Base-by-base conservation (phyloP, 164 flowering plant genomes). In the Magnolia sinica region DNA sequence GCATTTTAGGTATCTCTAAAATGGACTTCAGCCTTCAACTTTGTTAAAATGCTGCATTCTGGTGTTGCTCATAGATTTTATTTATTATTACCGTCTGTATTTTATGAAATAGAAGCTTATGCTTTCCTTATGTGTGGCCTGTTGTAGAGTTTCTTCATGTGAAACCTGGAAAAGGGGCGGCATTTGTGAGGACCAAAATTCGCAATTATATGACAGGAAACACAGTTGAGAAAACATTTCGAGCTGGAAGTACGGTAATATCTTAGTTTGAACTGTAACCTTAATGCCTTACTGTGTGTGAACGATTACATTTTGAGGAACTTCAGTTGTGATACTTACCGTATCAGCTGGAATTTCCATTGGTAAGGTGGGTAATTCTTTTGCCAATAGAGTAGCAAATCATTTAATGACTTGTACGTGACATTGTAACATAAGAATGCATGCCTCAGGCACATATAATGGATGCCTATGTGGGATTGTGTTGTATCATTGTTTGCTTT, bases 101-200 rank as follows among this genome's bases (percentile, higher is more conserved):
- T 66, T 74, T n/a, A 18, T 49, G 63, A 50, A 64, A 59, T 19
- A 22, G 64, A 66, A 52, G 50, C 71, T 66, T 67, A 31, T 58
- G 23, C 2, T 51, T 66, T 71, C 74, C 49, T 18, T 11, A 22
- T 68, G 22, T 16, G 14, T 69, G 50, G 31, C 1, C 50, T 66
- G 64, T 22, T 85, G 76, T 72, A 94, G 99, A 94, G 83, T 96
- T 96, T 89, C 96, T 96, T 82, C 99, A 96, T 83, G 99, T 96
- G 77, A 96, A 96, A 78, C 99, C 98, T 78, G 99, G 99, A 69
- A 96, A 94, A 81, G 99, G 99, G 69, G 99, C 99, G 14, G 98
- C 99, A 3, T 96, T 91, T 85, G 98, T 96, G 72, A 90, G 99
- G 86, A 96, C 98, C 78, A 96, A 93, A 70, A 81, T 96, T 79